Base-by-base conservation (phyloP, 2,329 filamentous ascomycete species). In the Xylaria polymorpha region DNA sequence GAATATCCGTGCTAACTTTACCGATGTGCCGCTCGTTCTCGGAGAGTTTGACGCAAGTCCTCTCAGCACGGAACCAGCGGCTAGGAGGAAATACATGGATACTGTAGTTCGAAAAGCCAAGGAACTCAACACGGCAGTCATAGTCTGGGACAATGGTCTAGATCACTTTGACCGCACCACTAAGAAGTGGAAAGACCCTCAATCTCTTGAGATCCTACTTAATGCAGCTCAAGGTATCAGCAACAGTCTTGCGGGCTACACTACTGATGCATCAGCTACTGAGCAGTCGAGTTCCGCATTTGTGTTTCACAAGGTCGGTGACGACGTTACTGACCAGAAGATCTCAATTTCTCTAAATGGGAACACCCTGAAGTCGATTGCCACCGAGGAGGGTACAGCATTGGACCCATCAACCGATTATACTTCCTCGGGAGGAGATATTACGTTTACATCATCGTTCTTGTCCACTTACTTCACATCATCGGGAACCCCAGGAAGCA, bases 61-160 rank as follows among this genome's bases (percentile, higher is more conserved):
- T 3, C 76, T 79, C 0, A 82, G 82, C 58, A 85, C 84, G 1
- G 88, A 90, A 74, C 82, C 84, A 0, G 85, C 85, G 0, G 87
- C 85, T 1, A 81, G 87, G 55, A 89, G 87, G 85, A 85, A 85
- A 65, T 90, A 88, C 74, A 85, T 84, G 62, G 87, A 90, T 75
- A 82, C 83, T 67, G 80, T 90, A 62, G 77, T 85, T 22, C 82
- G 83, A 35, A 84, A 82, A 0, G 84, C 85, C 0, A 80, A 78
- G 1, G 81, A 83, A 55, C 85, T 87, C 72, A 81, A 84, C 69
- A 86, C 85, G 8, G 77, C 84, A 0, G 81, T 83, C 3, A 79
- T 89, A 1, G 75, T 90, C 6, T 90, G 87, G 88, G 88, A 90
- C 74, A 90, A 89, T 67, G 87, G 87, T 0, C 75, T 81, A 2